A percentile compares a stretch with the other conserved stretches of the same genome.
Evolutionary conservation across 2,329 filamentous ascomycete genomes (phyloP).

Genomic region (Atkinsonella hypoxylon): DNA sequence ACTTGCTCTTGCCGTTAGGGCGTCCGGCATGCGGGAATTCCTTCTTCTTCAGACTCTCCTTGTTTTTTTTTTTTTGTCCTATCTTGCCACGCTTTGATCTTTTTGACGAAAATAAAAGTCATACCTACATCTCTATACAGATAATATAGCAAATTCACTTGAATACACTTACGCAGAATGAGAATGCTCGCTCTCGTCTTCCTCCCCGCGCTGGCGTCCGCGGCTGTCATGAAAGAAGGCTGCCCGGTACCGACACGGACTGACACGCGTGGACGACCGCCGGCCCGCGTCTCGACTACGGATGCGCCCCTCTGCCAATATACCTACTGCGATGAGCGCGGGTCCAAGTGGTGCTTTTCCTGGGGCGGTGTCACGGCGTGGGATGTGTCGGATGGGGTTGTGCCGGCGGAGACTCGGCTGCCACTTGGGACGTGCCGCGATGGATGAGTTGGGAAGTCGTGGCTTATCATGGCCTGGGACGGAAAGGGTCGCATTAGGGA

Average conservation of each 20-base stretch:
- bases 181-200: not conserved
- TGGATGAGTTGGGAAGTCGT: not conserved
- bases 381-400: constrained; percentile 19
- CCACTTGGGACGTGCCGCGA: constrained; percentile 19
- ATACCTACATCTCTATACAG: too few relatives aligned
- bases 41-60: not conserved
- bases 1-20: not conserved
- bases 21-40: too few relatives aligned
- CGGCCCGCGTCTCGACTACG: not conserved
- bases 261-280: too few relatives aligned
- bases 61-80: not conserved
- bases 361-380: constrained; percentile 26
- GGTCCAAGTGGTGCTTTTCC: constrained; percentile 25
- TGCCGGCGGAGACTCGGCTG: constrained; percentile 25
- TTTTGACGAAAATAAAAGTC: too few relatives aligned
- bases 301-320: constrained; percentile 20
- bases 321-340: constrained; percentile 22
- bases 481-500: too few relatives aligned
- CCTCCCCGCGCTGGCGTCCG: not conserved
- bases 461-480: too few relatives aligned
- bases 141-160: too few relatives aligned
- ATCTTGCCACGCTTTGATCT: not conserved
- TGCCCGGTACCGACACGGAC: not conserved
- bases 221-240: not conserved
- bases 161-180: too few relatives aligned